Evolutionary conservation across 805 yeast species (phyloP).

Genomic region (Lipomyces orientalis): DNA sequence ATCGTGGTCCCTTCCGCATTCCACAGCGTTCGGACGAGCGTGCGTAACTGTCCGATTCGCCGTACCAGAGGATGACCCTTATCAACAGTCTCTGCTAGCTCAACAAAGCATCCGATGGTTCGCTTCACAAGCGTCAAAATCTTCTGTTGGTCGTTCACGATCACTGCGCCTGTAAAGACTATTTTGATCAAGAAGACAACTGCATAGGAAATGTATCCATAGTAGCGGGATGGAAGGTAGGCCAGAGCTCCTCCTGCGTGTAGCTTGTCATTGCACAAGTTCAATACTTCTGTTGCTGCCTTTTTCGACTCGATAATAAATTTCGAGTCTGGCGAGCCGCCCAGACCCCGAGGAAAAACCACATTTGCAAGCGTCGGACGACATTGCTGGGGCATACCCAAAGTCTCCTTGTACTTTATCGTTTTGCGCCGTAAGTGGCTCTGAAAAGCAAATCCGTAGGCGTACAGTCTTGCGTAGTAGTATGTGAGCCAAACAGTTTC

Average conservation of each 20-base stretch:
- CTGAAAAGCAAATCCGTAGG: conserved; percentile 40
- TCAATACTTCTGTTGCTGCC: conserved; percentile 34
- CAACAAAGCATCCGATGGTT: conserved; percentile 22
- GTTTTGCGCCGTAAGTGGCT: conserved; percentile 36
- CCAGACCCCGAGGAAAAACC: conserved; percentile 38
- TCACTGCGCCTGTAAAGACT: conserved; percentile 39
- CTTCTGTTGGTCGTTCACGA: conserved; percentile 26
- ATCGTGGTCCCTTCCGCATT: conserved; percentile 24
- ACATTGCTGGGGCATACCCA: conserved; percentile 13
- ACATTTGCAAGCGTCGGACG: conserved; percentile 21
- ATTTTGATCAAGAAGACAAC: conserved; percentile 39
- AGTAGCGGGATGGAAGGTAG: conserved; percentile 37
- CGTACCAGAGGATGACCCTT: conserved; percentile 31
- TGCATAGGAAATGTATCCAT: conserved; percentile 37
- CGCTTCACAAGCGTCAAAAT: conserved; percentile 23
- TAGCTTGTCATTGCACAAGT: conserved; percentile 34
- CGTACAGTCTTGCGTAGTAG: conserved; percentile 37
- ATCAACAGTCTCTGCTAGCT: conserved; percentile 21
- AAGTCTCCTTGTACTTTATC: conserved; percentile 12
- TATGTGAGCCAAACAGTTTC: conserved; percentile 37
- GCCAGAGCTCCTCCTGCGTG: conserved; percentile 37
- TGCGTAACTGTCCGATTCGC: conserved; percentile 24
- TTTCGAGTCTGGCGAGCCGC: conserved; percentile 38
- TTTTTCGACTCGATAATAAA: conserved; percentile 37
- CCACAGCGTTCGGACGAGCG: conserved; percentile 29